Conservation (phyloP, 768 basidiomycete genomes). For the Xerocomus spinulosus region DNA sequence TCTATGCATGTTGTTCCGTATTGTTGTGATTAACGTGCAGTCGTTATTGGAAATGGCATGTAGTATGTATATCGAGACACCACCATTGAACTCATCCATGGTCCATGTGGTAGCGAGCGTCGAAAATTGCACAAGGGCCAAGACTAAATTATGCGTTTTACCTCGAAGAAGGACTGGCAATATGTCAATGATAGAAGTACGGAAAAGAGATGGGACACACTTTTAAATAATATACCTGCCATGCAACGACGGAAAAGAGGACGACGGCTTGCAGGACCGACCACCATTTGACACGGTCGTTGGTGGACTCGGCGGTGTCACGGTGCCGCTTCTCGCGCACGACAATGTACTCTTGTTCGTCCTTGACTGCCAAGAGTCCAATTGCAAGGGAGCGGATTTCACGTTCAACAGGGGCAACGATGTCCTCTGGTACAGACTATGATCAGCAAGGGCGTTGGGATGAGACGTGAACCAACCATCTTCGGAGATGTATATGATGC, state of each 20-base stretch:
- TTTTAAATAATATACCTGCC: constrained; percentile 98
- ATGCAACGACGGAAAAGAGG: constrained; percentile 84
- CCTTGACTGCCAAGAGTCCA: constrained; percentile 85
- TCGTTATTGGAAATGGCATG: background rate
- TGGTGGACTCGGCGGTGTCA: constrained; percentile 91
- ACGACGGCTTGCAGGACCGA: constrained; percentile 86
- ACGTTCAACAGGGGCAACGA: constrained; percentile 92
- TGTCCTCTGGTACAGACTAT: constrained; percentile 43
- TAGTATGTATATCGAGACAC: background rate
- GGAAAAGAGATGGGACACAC: constrained; percentile 33
- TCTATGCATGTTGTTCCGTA: constrained; percentile 26
- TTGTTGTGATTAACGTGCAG: constrained; percentile 12
- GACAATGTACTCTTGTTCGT: constrained; percentile 98
- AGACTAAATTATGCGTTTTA: constrained; percentile 84
- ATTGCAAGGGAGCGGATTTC: constrained; percentile 85
- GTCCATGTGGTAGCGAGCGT: background rate
- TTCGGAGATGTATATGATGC: constrained; percentile 89
- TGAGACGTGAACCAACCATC: constrained; percentile 52
- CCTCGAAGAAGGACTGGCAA: constrained; percentile 79
- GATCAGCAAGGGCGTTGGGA: background rate
- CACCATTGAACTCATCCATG: background rate
- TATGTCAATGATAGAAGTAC: constrained; percentile 1
- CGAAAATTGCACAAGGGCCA: constrained; percentile 6
- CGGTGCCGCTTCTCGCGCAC: constrained; percentile 89
- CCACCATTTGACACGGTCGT: constrained; percentile 99